Evolutionary conservation across 768 basidiomycete genomes (phyloP), one percentile per base, ranked within the genome.

Genomic region (Tephrocybe sp.): DNA sequence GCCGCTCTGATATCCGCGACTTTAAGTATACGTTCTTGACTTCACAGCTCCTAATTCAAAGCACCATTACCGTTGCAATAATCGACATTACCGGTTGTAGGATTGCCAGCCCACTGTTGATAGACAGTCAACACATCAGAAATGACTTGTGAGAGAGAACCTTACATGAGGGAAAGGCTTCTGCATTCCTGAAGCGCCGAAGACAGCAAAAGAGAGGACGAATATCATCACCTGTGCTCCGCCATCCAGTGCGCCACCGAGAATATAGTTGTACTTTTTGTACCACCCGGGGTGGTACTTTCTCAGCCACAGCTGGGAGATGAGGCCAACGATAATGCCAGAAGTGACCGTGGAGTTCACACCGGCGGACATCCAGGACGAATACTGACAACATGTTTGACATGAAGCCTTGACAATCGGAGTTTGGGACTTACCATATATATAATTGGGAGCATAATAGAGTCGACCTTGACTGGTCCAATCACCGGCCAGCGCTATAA

Each of bases 221-320:
- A 84, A 82, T 25, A 81, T 73, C 79, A 84, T 83, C 41, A 83
- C 73, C 60, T 85, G 83, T 13, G 80, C 78, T 8, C 84, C 83
- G 22, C 83, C 83, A 57, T 84, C 83, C 28, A 84, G 66, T 6
- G 79, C 86, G 34, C 83, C 87, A 24, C 82, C 83, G 3, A 87
- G 64, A 31, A 85, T 78, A 58, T 84, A 85, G 60, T 86, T 85
- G 62, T 84, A 84, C 57, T 72, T 74, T 58, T 78, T 76, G 65
- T 84, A 88, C 85, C 84, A 89, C 12, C 75, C 74, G 1, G 86
- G 82, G 49, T 82, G 69, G 51, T 77, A 75, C 31, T 65, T 73
- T 27, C 84, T 69, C 18, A 86, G 57, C 79, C 79, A 86, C 21
- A 78, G 59, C 47, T 87, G 86, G 1, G 85, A 85, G 30, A 76